A percentile compares a stretch with the other conserved stretches of the same genome.
Conservation (phyloP, 2,329 filamentous ascomycete genomes). For the Aspergillus latus region DNA sequence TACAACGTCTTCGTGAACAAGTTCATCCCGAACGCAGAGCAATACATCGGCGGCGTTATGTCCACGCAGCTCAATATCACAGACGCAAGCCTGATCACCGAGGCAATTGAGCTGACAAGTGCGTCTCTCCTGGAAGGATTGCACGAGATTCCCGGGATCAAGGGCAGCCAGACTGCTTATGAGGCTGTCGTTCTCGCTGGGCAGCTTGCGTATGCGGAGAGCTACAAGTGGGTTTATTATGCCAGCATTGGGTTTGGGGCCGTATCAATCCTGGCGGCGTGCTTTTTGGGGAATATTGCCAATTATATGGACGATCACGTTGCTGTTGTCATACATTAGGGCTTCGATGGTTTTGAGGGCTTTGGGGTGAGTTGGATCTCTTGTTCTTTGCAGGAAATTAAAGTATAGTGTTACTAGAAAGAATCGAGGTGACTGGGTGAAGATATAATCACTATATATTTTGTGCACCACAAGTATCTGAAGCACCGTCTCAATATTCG, state of each 20-base stretch:
- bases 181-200: slow-evolving; percentile 56
- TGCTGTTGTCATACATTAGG: slow-evolving; percentile 47
- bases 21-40: slow-evolving; percentile 46
- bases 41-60: slow-evolving; percentile 55
- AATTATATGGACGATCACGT: slow-evolving; percentile 61
- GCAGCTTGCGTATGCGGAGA: slow-evolving; percentile 57
- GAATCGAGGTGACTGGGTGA: too few species aligned
- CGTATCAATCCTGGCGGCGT: slow-evolving; percentile 56
- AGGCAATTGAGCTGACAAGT: slow-evolving; percentile 56
- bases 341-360: not conserved
- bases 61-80: slow-evolving; percentile 51
- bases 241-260: slow-evolving; percentile 62
- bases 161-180: slow-evolving; percentile 51
- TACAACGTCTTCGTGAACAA: slow-evolving; percentile 54
- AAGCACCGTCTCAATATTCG: too few species aligned
- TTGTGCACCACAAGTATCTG: too few species aligned
- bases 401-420: too few species aligned
- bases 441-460: too few species aligned
- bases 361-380: too few species aligned
- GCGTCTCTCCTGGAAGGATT: slow-evolving; percentile 54
- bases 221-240: slow-evolving; percentile 63
- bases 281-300: slow-evolving; percentile 60
- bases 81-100: slow-evolving; percentile 46
- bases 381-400: too few species aligned
- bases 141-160: slow-evolving; percentile 53